Evolutionary conservation across 2,329 filamentous ascomycete species (phyloP), one percentile per base, ranked within the genome.

Genomic region (Pseudogymnoascus sp.): DNA sequence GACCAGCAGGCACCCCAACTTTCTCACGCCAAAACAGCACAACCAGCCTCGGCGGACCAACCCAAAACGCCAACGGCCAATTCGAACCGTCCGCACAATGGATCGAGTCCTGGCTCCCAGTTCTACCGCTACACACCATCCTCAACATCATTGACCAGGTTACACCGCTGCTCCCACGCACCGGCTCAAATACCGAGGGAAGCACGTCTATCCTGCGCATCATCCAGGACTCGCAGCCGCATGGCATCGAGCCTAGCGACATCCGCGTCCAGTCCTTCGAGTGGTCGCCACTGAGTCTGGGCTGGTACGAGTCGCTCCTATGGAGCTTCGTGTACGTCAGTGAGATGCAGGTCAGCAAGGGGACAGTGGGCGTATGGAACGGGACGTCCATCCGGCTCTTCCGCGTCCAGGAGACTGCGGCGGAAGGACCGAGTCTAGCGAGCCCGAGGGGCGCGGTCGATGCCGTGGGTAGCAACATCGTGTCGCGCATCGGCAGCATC

Each of bases 101-200:
- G 93, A 90, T 97, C 67, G 92, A 97, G 69, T 89, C 85, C 63
- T 97, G 93, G 93, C 84, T 97, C n/a, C 89, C 91, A 0, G 90
- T 96, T 70, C 80, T 97, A 31, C 92, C 93, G 1, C 82, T 97
- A 1, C 93, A 97, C 75, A 96, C 92, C 0, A 87, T 91, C 59
- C 79, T 97, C 26, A 89, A 87, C 4, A 77, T 95, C 10, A 91
- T 96, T 62, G 83, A 87, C 67, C 86, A 89, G 70, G 75, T 88
- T 5, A 79, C 81, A 9, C 82, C 79, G 9, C 73, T 86, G 19
- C 75, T 87, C 69, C 71, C 80, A 73, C 37, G 70, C 71, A 13
- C 75, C 82, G 75, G 73, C 78, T 71, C 66, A 80, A 65, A 71
- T 72, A 40, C 76, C 71, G 64, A 82, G 81, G 63, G 67, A 71